These are phyloP conservation scores for Rosa multiflora DNA, from an alignment of 306 rosid species.

Conservation along the genomic window DNA sequence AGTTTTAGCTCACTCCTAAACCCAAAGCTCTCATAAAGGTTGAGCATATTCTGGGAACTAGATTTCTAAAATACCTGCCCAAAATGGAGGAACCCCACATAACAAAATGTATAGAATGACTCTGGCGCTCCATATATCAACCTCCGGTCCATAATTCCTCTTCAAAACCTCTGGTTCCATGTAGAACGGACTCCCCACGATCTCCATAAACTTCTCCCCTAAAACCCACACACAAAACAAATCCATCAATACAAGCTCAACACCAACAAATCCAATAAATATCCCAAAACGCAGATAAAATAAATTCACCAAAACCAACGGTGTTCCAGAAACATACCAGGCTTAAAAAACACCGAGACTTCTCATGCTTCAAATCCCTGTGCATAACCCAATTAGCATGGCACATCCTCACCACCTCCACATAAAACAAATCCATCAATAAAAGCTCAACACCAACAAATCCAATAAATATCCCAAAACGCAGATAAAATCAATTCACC, in stretches of 20 bases:
- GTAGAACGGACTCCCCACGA: constrained; percentile 87
- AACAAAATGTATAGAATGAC: constrained; percentile 78
- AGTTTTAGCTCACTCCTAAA: too few relatives aligned
- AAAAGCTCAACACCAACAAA: constrained; percentile 2
- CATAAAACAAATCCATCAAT: not conserved
- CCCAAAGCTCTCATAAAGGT: not conserved
- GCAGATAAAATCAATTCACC: not conserved
- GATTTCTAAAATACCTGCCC: constrained; percentile 60
- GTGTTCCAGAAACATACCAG: constrained; percentile 38
- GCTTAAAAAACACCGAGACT: constrained; percentile 84
- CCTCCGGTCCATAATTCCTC: constrained; percentile 79
- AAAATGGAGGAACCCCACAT: constrained; percentile 91
- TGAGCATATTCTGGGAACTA: not conserved
- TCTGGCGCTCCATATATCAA: constrained; percentile 88
- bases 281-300: not conserved
- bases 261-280: not conserved
- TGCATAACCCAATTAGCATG: constrained; percentile 82
- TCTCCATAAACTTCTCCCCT: constrained; percentile 80
- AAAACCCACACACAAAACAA: not conserved
- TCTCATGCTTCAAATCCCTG: constrained; percentile 85
- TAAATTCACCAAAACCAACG: not conserved
- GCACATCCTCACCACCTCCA: constrained; percentile 90
- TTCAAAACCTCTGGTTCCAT: constrained; percentile 94
- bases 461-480: too few relatives aligned
- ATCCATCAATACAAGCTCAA: not conserved